Evolutionary conservation across 345 rosid species (phyloP), one percentile per base, ranked within the genome.

Genomic region (Eucalyptus regnans): DNA sequence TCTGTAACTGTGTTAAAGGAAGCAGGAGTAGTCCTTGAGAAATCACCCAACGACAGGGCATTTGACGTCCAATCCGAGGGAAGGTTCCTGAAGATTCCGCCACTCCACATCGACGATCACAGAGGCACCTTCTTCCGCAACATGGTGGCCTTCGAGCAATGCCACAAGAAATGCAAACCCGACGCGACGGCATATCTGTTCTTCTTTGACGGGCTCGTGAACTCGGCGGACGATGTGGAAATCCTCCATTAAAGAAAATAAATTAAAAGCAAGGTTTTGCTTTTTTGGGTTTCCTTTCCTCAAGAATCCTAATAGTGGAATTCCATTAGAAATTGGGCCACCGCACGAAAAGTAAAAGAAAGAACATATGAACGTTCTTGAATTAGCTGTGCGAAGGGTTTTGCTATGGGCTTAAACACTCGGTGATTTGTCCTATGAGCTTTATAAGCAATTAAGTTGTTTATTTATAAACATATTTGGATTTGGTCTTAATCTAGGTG

Each of bases 61-160:
- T 31, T 91, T 5, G 91, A 91, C 18, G 88, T 91, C 7, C 49
- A 31, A 25, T 91, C 87, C 22, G 86, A 86, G 43, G 88, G 86
- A 41, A 87, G 88, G 87, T 87, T 64, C 22, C 88, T 90, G 9
- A 44, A 54, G 56, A 91, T 91, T 50, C 92, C 94, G 33, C 91
- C 90, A 12, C 86, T 92, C 1, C 88, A 41, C 71, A 85, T 92
- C 15, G 89, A 91, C n/a, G 92, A 92, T 58, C 86, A 51, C 83
- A 88, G 76, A 25, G 90, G 90, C 20, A 90, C 92, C 5, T 25
- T 91, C 56, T 90, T 92, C 80, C 90, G 90, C 17, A 92, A 92
- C 91, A 81, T 91, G 87, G 86, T 92, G 41, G 92, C 91, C 22
- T 90, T 89, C n/a, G 92, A 92, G 76, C 92, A 91, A 62, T 87